Base-by-base conservation (phyloP, 345 rosid genomes). In the Stellera chamaejasme region DNA sequence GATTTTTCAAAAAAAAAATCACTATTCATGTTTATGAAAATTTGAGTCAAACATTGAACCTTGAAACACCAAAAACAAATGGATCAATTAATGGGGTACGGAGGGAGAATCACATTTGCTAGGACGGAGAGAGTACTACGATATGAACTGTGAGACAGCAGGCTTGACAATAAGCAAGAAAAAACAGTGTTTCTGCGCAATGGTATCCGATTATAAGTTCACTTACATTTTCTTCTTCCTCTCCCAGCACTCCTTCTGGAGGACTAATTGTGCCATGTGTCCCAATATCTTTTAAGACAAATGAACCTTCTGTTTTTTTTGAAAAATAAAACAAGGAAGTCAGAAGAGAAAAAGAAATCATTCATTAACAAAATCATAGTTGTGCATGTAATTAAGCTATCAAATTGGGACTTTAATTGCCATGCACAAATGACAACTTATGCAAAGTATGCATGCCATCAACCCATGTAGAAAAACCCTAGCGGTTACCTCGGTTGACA, bases 171-270 rank as follows among this genome's bases (percentile, higher is more conserved):
- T 57, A 5, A 26, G 43, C 25, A 45, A 45, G 5, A 36, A 56
- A 10, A 43, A 15, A 41, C 1, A 50, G 2, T 5, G 19, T 50
- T 16, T 9, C 53, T 42, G 4, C 6, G 48, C 14, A 16, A 52
- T 5, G 48, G 27, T 3, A 25, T 19, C 25, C 46, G 50, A 49
- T 39, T 11, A 39, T 13, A 10, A 49, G 27, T 36, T 19, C 13
- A 3, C 83, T 76, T 67, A 80, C 98, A 72, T 79, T 82, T 58
- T 77, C 90, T 59, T 75, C 87, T 49, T 74, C 86, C 56, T 72
- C 82, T 23, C 26, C 48, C 8, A 27, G 48, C 32, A 39, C 67
- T 48, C 61, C 51, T 42, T 73, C 82, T 6, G 39, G 57, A 13
- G 61, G 50, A 19, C 63, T 67, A 50, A 26, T 60, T 5, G 4